Evolutionary conservation across 148 eudicot genomes (phyloP), one percentile per base, ranked within the genome.

Genomic region (Silene uniflora): DNA sequence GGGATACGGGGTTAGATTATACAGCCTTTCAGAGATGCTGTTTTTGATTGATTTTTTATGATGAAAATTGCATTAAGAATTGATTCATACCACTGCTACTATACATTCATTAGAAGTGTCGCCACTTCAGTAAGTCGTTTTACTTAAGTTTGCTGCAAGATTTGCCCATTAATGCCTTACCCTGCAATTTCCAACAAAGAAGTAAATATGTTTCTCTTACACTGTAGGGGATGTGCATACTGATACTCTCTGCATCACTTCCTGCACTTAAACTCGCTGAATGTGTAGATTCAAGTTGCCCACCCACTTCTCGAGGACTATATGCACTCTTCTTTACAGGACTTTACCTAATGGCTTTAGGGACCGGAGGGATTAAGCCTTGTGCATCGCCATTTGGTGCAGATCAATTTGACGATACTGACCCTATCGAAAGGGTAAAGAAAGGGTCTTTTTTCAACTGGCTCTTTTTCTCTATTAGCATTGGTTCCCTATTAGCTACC

Each of bases 201-300:
- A 39, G 44, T 39, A 39, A 39, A 39, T 1, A 39, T 39, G 44
- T 39, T 39, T 39, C 44, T 39, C 44, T 6, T 39, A 39, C 8
- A 56, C 62, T 56, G 46, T 52, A 82, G 85, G 85, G 85, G 7
- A 82, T 82, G 85, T 71, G 79, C 77, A 82, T 82, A 25, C 76
- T 91, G 85, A 88, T 93, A 44, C 62, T 89, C 42, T 89, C 97
- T 22, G 97, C 97, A 49, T 74, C 91, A 29, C 74, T 82, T 72
- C 16, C 76, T 21, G 77, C 68, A 24, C 75, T 82, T 14, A 79
- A 29, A 76, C 85, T 77, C 47, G 60, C 82, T 47, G 85, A 82
- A 60, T 82, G 85, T 60, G 77, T 79, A 59, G 85, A 73, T 73
- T 71, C 82, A 22, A 73, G 80, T 46, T 91, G 93, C 73, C 80